These are phyloP conservation scores for Xylariaceae sp. DNA, from an alignment of 2,329 filamentous ascomycete genomes.

Conservation along the genomic window DNA sequence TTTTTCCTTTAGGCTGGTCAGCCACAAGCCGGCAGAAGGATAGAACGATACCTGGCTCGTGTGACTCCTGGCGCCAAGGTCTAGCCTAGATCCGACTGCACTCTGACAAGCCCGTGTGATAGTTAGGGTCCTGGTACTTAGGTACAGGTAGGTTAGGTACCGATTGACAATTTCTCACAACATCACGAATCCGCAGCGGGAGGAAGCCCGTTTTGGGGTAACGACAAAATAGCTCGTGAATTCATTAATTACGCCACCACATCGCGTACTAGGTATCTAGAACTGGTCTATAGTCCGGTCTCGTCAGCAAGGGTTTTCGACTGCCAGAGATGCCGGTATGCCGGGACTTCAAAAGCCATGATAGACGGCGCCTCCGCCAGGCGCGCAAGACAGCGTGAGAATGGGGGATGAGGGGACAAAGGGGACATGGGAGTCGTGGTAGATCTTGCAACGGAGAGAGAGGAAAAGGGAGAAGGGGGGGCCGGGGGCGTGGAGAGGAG, in stretches of 20 bases:
- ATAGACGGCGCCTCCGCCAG: no score
- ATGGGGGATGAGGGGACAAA: no score
- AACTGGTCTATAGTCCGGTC: constrained; percentile 19
- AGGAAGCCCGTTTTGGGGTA: neutral
- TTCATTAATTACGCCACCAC: constrained; percentile 15
- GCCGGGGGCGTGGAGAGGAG: neutral
- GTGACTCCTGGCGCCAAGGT: neutral
- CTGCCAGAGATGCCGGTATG: neutral
- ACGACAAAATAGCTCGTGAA: constrained; percentile 9
- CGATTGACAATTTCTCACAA: no score
- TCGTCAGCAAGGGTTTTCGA: constrained; percentile 7
- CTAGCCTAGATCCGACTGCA: neutral
- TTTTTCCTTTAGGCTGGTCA: no score
- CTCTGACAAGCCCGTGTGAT: no score
- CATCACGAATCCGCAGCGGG: no score
- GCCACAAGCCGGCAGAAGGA: no score
- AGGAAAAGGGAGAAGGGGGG: neutral
- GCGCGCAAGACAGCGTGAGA: neutral
- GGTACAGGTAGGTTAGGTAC: no score
- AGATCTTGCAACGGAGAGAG: neutral
- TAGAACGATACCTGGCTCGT: no score
- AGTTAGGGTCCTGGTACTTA: no score
- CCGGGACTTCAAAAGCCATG: neutral
- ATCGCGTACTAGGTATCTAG: constrained; percentile 18
- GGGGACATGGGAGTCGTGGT: no score